These are phyloP conservation scores for Solanum appendiculatum DNA, from an alignment of 257 asterid species.

Conservation along the genomic window DNA sequence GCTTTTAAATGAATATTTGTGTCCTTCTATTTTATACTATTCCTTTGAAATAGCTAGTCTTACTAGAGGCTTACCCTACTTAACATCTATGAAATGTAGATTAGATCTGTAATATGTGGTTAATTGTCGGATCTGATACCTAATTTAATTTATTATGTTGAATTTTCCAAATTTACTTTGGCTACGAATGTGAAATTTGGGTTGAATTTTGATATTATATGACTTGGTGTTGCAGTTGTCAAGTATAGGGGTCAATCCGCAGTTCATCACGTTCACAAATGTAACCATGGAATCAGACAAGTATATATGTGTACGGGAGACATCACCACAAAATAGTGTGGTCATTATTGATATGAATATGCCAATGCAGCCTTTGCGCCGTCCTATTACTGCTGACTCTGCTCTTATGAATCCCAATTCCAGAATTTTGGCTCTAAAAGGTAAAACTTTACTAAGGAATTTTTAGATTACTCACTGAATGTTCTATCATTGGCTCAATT, in stretches of 20 bases:
- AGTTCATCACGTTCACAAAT: slow-evolving; percentile 83
- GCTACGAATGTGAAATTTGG: neutral
- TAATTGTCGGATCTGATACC: slow-evolving; percentile 29
- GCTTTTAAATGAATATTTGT: neutral
- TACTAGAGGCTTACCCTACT: neutral
- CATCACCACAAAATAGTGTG: slow-evolving; percentile 88
- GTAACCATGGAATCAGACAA: slow-evolving; percentile 99
- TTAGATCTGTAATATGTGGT: neutral
- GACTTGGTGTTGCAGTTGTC: slow-evolving; percentile 67
- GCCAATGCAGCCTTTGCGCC: slow-evolving; percentile 97
- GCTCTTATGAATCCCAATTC: slow-evolving; percentile 95
- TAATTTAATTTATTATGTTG: neutral
- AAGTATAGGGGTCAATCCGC: slow-evolving; percentile 89
- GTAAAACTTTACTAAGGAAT: slow-evolving; percentile 20
- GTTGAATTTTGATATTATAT: slow-evolving; percentile 11
- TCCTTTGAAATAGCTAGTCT: neutral
- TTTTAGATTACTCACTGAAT: neutral
- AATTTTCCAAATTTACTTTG: neutral
- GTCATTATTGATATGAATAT: slow-evolving; percentile 89
- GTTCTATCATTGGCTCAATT: neutral
- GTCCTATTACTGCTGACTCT: slow-evolving; percentile 98
- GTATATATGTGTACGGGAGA: slow-evolving; percentile 98
- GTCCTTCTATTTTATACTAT: neutral
- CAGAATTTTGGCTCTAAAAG: slow-evolving; percentile 89
- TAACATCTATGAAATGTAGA: neutral